These are phyloP conservation scores for Alternaria hordeiaustralica DNA, from an alignment of 2,329 filamentous ascomycete genomes.

Conservation along the genomic window DNA sequence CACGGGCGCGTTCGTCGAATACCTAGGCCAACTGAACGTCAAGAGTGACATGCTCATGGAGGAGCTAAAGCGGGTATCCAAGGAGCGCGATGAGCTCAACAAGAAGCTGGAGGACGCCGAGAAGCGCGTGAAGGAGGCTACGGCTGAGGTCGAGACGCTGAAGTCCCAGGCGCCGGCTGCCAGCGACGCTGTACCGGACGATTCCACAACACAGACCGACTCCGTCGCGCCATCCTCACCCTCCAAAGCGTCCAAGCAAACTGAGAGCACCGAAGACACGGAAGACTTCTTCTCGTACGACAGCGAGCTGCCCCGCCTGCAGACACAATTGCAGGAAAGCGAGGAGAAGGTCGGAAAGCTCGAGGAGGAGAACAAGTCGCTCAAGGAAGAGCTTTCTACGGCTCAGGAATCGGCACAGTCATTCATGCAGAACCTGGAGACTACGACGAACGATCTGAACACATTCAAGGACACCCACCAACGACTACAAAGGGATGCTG, in stretches of 20 bases:
- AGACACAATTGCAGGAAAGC: constrained; percentile 74
- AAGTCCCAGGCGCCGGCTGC: constrained; percentile 42
- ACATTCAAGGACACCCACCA: constrained; percentile 61
- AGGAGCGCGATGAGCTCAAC: constrained; percentile 80
- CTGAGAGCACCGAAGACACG: constrained; percentile 45
- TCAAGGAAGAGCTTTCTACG: constrained; percentile 74
- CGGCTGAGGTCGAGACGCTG: constrained; percentile 68
- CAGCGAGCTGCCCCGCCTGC: constrained; percentile 81
- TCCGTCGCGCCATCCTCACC: constrained; percentile 34
- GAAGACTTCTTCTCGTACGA: constrained; percentile 95
- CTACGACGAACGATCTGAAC: constrained; percentile 68
- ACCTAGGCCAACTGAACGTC: constrained; percentile 82
- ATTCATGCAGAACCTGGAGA: constrained; percentile 66
- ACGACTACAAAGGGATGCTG: constrained; percentile 43
- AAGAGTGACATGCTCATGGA: constrained; percentile 94
- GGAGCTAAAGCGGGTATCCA: constrained; percentile 85
- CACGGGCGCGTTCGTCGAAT: constrained; percentile 83
- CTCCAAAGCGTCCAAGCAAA: constrained; percentile 36
- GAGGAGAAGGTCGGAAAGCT: constrained; percentile 74
- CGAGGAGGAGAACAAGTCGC: constrained; percentile 68
- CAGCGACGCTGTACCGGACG: constrained; percentile 31
- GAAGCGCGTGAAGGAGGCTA: constrained; percentile 65
- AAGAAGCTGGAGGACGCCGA: constrained; percentile 75
- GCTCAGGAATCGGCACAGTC: constrained; percentile 68
- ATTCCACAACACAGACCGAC: constrained; percentile 34